A percentile compares a stretch with the other conserved stretches of the same genome.
Evolutionary conservation across 108 stramenopile genomes (phyloP).

Genomic region (Phaeodactylum tricornutum): DNA sequence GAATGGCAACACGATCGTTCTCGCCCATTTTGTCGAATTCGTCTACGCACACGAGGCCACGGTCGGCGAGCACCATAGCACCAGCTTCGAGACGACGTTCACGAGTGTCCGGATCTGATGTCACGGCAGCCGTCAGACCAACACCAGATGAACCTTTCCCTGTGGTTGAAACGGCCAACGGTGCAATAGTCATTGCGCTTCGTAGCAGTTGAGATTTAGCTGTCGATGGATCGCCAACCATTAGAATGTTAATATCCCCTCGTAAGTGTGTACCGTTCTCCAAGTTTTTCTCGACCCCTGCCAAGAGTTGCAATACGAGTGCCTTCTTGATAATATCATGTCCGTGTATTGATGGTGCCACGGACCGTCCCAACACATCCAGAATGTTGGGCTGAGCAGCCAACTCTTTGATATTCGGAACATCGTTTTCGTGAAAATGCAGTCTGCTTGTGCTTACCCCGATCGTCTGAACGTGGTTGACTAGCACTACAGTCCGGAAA

Average conservation of each 20-base stretch:
- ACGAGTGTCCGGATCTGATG: constrained; percentile 94
- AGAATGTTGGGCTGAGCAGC: constrained; percentile 74
- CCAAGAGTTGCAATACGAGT: constrained; percentile 83
- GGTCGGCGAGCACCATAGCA: constrained; percentile 98
- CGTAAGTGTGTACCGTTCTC: constrained; percentile 96
- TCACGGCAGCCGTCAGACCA: constrained; percentile 99
- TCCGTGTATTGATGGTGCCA: constrained; percentile 97
- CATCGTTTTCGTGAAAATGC: constrained; percentile 65
- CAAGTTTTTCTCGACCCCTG: constrained; percentile 94
- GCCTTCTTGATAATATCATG: constrained; percentile 96
- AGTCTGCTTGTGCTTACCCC: constrained; percentile 81
- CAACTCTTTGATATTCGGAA: constrained; percentile 69
- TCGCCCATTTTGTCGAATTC: constrained; percentile 94
- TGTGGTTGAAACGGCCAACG: constrained; percentile 90
- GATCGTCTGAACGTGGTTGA: constrained; percentile 87
- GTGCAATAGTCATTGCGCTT: constrained; percentile 91
- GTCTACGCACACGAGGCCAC: constrained; percentile 98
- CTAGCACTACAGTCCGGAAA: constrained; percentile 92
- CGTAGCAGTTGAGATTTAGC: constrained; percentile 97
- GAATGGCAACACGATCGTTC: constrained; percentile 94
- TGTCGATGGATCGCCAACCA: constrained; percentile 99
- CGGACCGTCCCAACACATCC: constrained; percentile 65
- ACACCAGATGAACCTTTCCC: constrained; percentile 97
- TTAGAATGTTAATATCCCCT: constrained; percentile 98
- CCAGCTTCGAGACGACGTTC: constrained; percentile 97